These are phyloP conservation scores for Ramichloridium luteum DNA, from an alignment of 2,329 filamentous ascomycete species.

Conservation along the genomic window DNA sequence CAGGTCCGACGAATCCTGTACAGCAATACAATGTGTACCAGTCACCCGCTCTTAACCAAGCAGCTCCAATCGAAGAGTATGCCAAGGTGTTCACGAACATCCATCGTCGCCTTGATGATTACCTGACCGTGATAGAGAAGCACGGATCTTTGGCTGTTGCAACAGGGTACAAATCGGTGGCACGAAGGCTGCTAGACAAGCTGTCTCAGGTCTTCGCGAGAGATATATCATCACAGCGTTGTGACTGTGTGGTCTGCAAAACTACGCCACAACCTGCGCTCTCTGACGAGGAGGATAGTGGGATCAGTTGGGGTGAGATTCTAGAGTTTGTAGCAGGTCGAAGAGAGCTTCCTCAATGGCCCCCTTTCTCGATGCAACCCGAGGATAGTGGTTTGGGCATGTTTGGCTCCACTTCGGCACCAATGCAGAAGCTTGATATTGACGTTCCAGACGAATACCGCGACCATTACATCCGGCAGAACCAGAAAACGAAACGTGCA, in stretches of 20 bases:
- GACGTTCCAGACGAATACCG: slow-evolving; percentile 90
- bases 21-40: slow-evolving; percentile 47
- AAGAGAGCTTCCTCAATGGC: slow-evolving; percentile 76
- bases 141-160: slow-evolving; percentile 88
- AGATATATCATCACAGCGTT: slow-evolving; percentile 79
- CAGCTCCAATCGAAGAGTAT: slow-evolving; percentile 24
- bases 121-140: slow-evolving; percentile 65
- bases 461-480: slow-evolving; percentile 83
- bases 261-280: slow-evolving; percentile 26
- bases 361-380: slow-evolving; percentile 61
- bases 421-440: slow-evolving; percentile 72
- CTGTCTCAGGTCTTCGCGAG: slow-evolving; percentile 89
- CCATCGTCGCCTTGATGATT: slow-evolving; percentile 73
- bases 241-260: slow-evolving; percentile 73
- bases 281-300: slow-evolving; percentile 46
- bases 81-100: slow-evolving; percentile 64
- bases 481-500: slow-evolving; percentile 79
- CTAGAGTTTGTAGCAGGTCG: slow-evolving; percentile 84
- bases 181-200: slow-evolving; percentile 74
- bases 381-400: slow-evolving; percentile 46
- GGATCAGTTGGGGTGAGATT: slow-evolving; percentile 90
- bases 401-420: slow-evolving; percentile 39
- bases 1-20: slow-evolving; percentile 42
- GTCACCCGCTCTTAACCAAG: slow-evolving; percentile 38
- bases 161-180: slow-evolving; percentile 90